Evolutionary conservation across 768 basidiomycete species (phyloP), one percentile per base, ranked within the genome.

Genomic region (Pleurotus giganteus): DNA sequence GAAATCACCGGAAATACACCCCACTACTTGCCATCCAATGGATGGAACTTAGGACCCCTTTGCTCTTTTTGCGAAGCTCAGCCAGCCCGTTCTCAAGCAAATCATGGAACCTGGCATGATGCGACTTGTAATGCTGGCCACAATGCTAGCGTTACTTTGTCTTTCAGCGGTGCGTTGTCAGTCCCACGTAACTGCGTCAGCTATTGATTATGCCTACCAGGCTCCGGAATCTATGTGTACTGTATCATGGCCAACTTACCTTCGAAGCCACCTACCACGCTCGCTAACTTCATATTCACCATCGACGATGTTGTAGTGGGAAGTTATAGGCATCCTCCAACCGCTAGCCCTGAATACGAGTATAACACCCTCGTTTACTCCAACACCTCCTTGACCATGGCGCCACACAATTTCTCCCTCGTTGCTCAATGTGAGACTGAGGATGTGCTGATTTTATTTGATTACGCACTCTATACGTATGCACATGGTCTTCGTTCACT

Each of bases 381-480:
- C 31, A 36, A 51, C 12, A 24, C 49, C 3, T 36, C 31, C 19
- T 17, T 51, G 12, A 29, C n/a, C 7, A 21, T 24, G 21, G 31
- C 17, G 1, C 21, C 12, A 29, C 49, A 51, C 34, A 34, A n/a
- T 23, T 51, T 51, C 34, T n/a, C 8, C 5, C 46, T 47, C 46
- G 6, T 27, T 24, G 49, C 34, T 3, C 17, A 51, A 19, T 36
- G 9, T 8, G 21, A 36, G 31, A 6, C 28, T 28, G 28, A 32
- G 23, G 23, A 13, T 8, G 17, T 32, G 27, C n/a, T 51, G 17
- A 51, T 37, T 11, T 19, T 51, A 9, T 51, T 51, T 51, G 49
- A 51, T 15, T 51, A 51, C 23, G 49, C 49, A 17, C 21, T 31
- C 29, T 51, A 51, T 21, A 51, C 49, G 49, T 51, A 37, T 19